Conservation (phyloP, 768 basidiomycete genomes). For the Baorangia bicolor region DNA sequence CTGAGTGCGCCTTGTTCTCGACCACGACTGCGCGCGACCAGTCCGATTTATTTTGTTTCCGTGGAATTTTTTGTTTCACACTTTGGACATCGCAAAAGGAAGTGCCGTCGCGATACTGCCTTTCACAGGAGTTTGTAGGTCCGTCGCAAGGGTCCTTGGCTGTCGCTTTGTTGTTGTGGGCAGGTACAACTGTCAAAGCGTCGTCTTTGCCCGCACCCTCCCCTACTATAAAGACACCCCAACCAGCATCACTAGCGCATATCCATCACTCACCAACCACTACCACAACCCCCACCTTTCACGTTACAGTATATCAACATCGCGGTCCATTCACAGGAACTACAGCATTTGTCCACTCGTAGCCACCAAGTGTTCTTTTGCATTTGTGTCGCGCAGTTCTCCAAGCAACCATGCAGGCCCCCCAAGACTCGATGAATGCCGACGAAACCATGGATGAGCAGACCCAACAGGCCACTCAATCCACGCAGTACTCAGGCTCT, state of each 20-base stretch:
- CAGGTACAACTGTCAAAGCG: conserved; percentile 17
- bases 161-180: conserved; percentile 21
- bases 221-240: conserved; percentile 21
- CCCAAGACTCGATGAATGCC: conserved; percentile 23
- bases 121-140: conserved; percentile 21
- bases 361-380: background rate
- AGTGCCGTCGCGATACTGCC: conserved; percentile 6
- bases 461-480: conserved; percentile 41
- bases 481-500: conserved; percentile 37
- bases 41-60: background rate
- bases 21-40: background rate
- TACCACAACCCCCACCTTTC: background rate
- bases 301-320: background rate
- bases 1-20: background rate
- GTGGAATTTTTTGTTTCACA: conserved; percentile 7
- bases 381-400: background rate
- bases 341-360: background rate
- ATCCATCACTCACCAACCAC: background rate
- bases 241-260: background rate
- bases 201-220: background rate
- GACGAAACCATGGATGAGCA: conserved; percentile 33
- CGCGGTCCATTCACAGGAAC: background rate
- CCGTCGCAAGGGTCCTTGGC: background rate
- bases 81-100: background rate
- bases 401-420: conserved; percentile 15